These are phyloP conservation scores for Teunomyces lycoperdinae DNA, from an alignment of 805 yeast species.

Conservation along the genomic window DNA sequence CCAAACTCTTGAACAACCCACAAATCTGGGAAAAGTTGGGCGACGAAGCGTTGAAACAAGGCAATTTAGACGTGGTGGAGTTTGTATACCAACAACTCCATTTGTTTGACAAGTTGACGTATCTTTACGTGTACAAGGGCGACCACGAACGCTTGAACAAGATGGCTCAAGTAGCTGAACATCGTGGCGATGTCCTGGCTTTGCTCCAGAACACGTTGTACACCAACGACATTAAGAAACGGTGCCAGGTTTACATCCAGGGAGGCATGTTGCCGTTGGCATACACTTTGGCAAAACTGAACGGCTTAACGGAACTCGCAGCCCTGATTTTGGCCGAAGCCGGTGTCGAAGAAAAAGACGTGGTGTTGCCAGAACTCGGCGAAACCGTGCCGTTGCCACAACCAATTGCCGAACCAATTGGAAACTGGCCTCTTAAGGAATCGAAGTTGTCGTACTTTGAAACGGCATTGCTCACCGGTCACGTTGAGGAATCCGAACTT, in stretches of 20 bases:
- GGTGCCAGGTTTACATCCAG: constrained; percentile 69
- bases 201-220: constrained; percentile 81
- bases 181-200: constrained; percentile 76
- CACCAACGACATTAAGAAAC: constrained; percentile 68
- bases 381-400: constrained; percentile 43
- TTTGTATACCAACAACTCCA: constrained; percentile 84
- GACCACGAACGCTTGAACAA: constrained; percentile 69
- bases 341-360: constrained; percentile 59
- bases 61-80: constrained; percentile 83
- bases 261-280: constrained; percentile 87
- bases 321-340: constrained; percentile 66
- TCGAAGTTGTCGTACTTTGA: constrained; percentile 79
- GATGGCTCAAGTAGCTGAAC: constrained; percentile 88
- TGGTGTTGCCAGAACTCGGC: constrained; percentile 59
- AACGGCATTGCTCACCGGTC: constrained; percentile 70
- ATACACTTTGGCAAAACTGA: constrained; percentile 85
- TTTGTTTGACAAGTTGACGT: constrained; percentile 83
- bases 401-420: constrained; percentile 44
- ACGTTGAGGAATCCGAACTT: constrained; percentile 57
- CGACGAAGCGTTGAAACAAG: constrained; percentile 84
- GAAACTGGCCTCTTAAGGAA: constrained; percentile 81
- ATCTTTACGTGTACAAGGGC: constrained; percentile 83
- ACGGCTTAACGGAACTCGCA: constrained; percentile 76
- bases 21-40: constrained; percentile 80
- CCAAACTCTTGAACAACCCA: constrained; percentile 66